phyloP scores from a whole-genome alignment of 225 moss, liverwort and hornwort genomes.

The Physcomitrium patens region DNA sequence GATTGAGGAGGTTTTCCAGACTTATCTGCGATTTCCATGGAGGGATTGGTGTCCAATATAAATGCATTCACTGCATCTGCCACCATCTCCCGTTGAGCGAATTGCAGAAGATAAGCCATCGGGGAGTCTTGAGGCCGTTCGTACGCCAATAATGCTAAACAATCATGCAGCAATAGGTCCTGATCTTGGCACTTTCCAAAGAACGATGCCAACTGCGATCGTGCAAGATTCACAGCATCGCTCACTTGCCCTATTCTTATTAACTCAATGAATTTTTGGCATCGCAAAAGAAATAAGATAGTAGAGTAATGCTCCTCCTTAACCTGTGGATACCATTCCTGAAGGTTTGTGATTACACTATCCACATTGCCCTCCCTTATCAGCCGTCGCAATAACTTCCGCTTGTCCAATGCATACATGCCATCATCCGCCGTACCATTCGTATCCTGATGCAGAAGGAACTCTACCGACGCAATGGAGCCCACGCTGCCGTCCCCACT shows the following conservation, averaged over 20 bases:
- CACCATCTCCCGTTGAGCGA: constrained; percentile 87
- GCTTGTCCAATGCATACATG: constrained; percentile 79
- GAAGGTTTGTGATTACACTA: constrained; percentile 68
- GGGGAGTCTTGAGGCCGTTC: constrained; percentile 90
- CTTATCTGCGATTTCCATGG: constrained; percentile 46
- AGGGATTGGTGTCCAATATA: constrained; percentile 81
- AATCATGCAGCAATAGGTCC: constrained; percentile 84
- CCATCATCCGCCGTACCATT: constrained; percentile 53
- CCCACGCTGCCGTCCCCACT: constrained; percentile 65
- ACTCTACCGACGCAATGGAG: constrained; percentile 52
- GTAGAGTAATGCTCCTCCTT: constrained; percentile 63
- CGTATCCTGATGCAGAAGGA: constrained; percentile 46
- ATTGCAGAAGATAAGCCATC: constrained; percentile 81
- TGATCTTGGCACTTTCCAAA: constrained; percentile 74
- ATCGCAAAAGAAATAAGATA: constrained; percentile 75
- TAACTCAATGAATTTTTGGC: constrained; percentile 95
- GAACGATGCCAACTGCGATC: constrained; percentile 73
- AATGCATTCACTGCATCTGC: constrained; percentile 95
- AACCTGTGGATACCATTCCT: constrained; percentile 93
- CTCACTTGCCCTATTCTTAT: constrained; percentile 81
- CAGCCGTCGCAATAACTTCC: constrained; percentile 78
- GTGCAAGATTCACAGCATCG: constrained; percentile 80
- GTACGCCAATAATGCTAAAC: constrained; percentile 86
- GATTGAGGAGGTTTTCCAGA: constrained; percentile 74
- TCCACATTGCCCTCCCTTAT: constrained; percentile 86